These are phyloP conservation scores for Phialophora verrucosa DNA, from an alignment of 2,329 filamentous ascomycete species.

Conservation along the genomic window DNA sequence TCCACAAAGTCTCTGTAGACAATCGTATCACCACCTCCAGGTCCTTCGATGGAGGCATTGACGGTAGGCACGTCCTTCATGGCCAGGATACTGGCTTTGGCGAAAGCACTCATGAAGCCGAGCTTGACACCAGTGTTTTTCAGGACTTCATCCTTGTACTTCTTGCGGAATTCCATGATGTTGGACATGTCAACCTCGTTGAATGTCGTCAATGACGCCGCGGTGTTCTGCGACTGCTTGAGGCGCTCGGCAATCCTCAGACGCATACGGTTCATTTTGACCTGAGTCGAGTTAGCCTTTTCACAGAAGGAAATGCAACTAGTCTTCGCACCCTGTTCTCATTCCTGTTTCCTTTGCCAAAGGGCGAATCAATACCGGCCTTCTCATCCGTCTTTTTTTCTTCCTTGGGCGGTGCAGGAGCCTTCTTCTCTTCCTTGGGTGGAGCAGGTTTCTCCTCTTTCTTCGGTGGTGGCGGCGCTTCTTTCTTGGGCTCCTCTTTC, in stretches of 20 bases:
- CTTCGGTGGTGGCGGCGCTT: slow-evolving; percentile 42
- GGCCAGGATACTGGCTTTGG: slow-evolving; percentile 83
- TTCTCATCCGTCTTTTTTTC: slow-evolving; percentile 40
- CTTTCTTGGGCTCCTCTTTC: slow-evolving; percentile 39
- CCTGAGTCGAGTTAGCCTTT: slow-evolving; percentile 57
- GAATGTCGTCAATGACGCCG: slow-evolving; percentile 95
- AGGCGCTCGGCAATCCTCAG: slow-evolving; percentile 95
- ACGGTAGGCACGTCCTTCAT: slow-evolving; percentile 95
- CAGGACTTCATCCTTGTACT: slow-evolving; percentile 94
- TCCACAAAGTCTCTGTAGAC: slow-evolving; percentile 99
- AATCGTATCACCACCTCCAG: slow-evolving; percentile 93
- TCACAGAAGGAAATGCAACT: slow-evolving; percentile 26
- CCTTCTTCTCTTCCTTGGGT: slow-evolving; percentile 43
- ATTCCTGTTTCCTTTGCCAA: slow-evolving; percentile 71
- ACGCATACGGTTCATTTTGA: slow-evolving; percentile 99
- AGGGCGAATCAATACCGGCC: slow-evolving; percentile 44
- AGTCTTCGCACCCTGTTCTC: slow-evolving; percentile 76
- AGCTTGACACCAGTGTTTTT: slow-evolving; percentile 98
- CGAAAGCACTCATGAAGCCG: slow-evolving; percentile 99
- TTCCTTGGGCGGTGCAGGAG: slow-evolving; percentile 45
- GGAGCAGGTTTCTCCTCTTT: slow-evolving; percentile 46
- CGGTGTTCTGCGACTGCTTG: slow-evolving; percentile 99
- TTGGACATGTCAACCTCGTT: slow-evolving; percentile 99
- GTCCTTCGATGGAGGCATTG: slow-evolving; percentile 96
- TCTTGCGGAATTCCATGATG: slow-evolving; percentile 94